phyloP scores from a whole-genome alignment of 2,329 filamentous ascomycete species.

The Pyrenophora graminea region DNA sequence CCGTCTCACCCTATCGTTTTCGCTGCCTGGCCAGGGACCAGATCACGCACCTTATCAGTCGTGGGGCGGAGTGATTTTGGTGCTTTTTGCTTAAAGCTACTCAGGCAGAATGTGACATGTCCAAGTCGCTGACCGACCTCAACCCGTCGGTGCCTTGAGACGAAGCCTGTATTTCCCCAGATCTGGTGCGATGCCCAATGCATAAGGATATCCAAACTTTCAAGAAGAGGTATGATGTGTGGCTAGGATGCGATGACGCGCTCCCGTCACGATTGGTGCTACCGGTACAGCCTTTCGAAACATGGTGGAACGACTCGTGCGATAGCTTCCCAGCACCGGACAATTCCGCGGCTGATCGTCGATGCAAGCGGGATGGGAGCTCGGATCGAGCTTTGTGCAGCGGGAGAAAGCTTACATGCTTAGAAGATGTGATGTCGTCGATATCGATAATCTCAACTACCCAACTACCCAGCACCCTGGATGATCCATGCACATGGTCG shows the following conservation, averaged over 20 bases:
- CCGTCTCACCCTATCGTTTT: conserved; percentile 24
- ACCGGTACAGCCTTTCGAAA: conserved; percentile 27
- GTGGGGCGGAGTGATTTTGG: conserved; percentile 31
- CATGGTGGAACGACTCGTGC: conserved; percentile 22
- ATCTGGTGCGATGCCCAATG: conserved; percentile 22
- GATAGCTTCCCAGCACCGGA: conserved; percentile 22
- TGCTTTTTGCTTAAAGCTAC: conserved; percentile 13
- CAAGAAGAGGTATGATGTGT: conserved; percentile 6
- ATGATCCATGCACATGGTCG: too few relatives aligned
- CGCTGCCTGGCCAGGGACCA: conserved; percentile 10
- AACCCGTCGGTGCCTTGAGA: conserved; percentile 37
- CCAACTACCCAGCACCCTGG: too few relatives aligned
- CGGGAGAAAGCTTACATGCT: too few relatives aligned
- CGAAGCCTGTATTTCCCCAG: conserved; percentile 22
- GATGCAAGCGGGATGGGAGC: background rate
- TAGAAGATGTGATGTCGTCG: too few relatives aligned
- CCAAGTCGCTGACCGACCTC: conserved; percentile 17
- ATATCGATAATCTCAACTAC: too few relatives aligned
- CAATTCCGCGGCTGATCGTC: background rate
- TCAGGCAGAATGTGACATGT: conserved; percentile 17
- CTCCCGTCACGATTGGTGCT: conserved; percentile 15
- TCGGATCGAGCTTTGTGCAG: background rate
- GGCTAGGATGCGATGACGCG: conserved; percentile 14
- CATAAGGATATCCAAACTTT: conserved; percentile 9
- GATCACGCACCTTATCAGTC: conserved; percentile 19